These are phyloP conservation scores for Aspergillus mulundensis DNA, from an alignment of 495 filamentous ascomycete genomes.

Conservation along the genomic window DNA sequence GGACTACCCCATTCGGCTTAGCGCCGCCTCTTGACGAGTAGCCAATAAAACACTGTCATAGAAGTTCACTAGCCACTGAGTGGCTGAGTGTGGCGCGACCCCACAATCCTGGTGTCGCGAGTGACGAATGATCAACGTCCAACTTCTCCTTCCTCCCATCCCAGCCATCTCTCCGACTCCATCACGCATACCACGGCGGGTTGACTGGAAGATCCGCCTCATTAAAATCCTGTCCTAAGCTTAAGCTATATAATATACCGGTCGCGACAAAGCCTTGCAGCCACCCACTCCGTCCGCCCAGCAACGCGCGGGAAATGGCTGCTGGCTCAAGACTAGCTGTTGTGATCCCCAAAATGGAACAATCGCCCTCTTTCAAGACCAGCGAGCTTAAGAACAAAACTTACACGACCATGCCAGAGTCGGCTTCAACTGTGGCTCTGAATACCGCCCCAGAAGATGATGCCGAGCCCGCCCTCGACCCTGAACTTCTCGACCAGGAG, in stretches of 20 bases:
- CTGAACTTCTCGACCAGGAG: constrained; percentile 30
- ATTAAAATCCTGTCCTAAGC: not conserved
- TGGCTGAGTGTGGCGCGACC: not conserved
- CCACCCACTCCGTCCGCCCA: not conserved
- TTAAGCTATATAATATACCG: not conserved
- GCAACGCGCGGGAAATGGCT: constrained; percentile 8
- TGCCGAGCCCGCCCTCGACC: not conserved
- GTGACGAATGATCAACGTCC: not conserved
- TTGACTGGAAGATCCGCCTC: not conserved
- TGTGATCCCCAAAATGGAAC: constrained; percentile 15
- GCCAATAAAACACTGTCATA: too few relatives aligned
- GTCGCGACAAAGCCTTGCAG: not conserved
- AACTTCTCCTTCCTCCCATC: not conserved
- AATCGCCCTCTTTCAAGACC: constrained; percentile 3
- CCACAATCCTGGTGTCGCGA: not conserved
- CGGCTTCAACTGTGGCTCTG: not conserved
- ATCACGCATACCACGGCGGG: not conserved
- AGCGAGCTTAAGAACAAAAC: constrained; percentile 1
- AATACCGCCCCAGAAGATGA: not conserved
- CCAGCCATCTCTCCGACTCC: not conserved
- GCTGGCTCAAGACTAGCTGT: constrained; percentile 7
- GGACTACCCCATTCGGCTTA: too few relatives aligned
- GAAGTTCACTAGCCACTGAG: not conserved
- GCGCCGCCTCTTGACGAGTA: too few relatives aligned
- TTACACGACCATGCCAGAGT: not conserved